Evolutionary conservation across 2,329 filamentous ascomycete species (phyloP), one percentile per base, ranked within the genome.

Genomic region (Botrytis paeoniae): DNA sequence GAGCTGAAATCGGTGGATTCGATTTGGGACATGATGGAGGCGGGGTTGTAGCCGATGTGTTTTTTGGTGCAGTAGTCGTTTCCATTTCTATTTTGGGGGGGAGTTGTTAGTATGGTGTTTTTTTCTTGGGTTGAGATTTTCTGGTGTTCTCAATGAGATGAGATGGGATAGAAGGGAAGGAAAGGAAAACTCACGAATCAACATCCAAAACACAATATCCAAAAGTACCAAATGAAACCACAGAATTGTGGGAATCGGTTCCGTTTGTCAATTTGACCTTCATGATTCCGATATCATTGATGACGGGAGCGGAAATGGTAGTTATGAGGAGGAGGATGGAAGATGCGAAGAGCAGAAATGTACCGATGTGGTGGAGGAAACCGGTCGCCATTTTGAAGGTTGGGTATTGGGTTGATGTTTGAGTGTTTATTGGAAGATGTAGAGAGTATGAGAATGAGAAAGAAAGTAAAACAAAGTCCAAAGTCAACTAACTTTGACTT

Each of bases 161-260:
- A 5, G 14, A 35, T 25, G 18, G 12, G 12, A 35, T 10, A 41
- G 37, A 22, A 66, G 1, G n/a, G 7, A 39, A 43, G 5, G 16
- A 64, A 59, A 6, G 7, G 16, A 22, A n/a, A 43, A 79, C 77
- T 69, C 78, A 81, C 81, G 73, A 64, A 45, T 77, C 76, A 8
- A 79, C 78, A 76, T 82, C 77, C 51, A 80, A 76, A 45, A 83
- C 76, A 78, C 89, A 91, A 79, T 86, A 88, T 12, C 89, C 89
- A 81, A 90, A 91, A 0, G 87, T 88, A 62, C 89, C 89, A 80
- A 89, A 89, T 4, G 82, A 84, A 48, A 89, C 80, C 18, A 75
- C 73, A 4, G 80, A 81, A 57, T 84, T 78, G 39, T 81, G 79
- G 7, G 79, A 74, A 35, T 77, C 74, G 16, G 79, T 81, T 39